phyloP scores from a whole-genome alignment of 148 eudicot species.

The Cornus controversa region DNA sequence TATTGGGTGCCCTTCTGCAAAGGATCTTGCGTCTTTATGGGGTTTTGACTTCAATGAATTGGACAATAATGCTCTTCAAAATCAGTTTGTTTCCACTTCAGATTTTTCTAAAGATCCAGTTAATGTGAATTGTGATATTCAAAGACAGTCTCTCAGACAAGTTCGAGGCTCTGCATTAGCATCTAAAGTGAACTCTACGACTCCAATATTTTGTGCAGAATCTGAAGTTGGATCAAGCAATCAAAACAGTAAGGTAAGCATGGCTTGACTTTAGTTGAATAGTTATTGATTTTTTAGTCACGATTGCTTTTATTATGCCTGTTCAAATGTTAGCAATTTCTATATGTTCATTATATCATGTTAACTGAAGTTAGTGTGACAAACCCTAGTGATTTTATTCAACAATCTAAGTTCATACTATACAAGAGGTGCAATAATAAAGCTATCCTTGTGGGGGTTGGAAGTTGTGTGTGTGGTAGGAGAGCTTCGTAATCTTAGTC shows the following conservation, averaged over 20 bases:
- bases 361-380: background rate
- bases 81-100: constrained; percentile 19
- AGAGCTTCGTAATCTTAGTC: background rate
- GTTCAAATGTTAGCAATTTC: background rate
- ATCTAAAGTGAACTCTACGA: constrained; percentile 10
- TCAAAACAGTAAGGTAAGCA: constrained; percentile 34
- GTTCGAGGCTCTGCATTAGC: background rate
- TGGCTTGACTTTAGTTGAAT: background rate
- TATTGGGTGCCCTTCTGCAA: constrained; percentile 68
- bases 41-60: constrained; percentile 41
- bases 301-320: background rate
- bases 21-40: constrained; percentile 60
- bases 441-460: background rate
- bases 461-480: background rate
- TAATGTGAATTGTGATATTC: background rate
- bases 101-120: constrained; percentile 16
- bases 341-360: background rate
- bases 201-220: constrained; percentile 13
- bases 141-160: constrained; percentile 6
- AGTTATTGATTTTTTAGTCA: background rate
- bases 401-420: background rate
- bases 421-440: too few relatives aligned
- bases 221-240: constrained; percentile 20
- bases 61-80: constrained; percentile 9
- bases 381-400: background rate